A percentile compares a stretch with the other conserved stretches of the same genome.
These are phyloP conservation scores for Backusella circina DNA, from an alignment of 192 early-diverging fungal genomes.

Conservation along the genomic window DNA sequence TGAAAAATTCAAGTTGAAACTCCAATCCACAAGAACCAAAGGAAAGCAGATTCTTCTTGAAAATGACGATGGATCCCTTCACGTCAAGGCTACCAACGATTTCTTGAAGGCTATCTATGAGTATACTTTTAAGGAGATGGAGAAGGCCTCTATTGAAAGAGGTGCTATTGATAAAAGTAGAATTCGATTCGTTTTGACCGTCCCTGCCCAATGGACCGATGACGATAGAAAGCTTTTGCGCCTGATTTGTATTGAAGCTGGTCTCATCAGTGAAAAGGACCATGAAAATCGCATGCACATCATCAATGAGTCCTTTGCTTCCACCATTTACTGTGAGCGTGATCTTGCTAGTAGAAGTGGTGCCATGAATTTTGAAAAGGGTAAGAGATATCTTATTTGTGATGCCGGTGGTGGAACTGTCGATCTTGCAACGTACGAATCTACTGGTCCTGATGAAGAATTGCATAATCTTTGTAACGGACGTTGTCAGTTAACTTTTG, in stretches of 20 bases:
- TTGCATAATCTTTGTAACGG: neutral
- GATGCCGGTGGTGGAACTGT: slow-evolving; percentile 14
- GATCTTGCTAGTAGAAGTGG: neutral
- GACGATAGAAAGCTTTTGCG: neutral
- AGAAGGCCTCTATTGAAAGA: neutral
- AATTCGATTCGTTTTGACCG: slow-evolving; percentile 3
- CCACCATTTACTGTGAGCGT: slow-evolving; percentile 1
- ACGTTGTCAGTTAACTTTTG: neutral
- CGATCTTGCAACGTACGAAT: slow-evolving; percentile 4
- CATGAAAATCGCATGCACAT: neutral
- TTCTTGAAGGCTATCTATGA: slow-evolving; percentile 4
- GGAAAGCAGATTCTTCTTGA: neutral
- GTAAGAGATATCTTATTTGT: neutral
- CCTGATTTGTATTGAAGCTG: neutral
- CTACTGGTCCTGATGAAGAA: neutral
- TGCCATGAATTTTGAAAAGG: neutral
- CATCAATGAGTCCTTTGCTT: slow-evolving; percentile 6
- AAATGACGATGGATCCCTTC: neutral
- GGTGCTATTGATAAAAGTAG: neutral
- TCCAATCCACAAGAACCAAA: neutral
- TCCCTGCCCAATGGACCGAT: slow-evolving; percentile 5
- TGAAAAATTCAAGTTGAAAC: neutral
- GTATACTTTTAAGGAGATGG: neutral
- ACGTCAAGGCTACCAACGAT: neutral
- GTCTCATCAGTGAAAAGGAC: slow-evolving; percentile 2